Conservation (phyloP, 2,329 filamentous ascomycete genomes). For the Ceratocystis destructans region DNA sequence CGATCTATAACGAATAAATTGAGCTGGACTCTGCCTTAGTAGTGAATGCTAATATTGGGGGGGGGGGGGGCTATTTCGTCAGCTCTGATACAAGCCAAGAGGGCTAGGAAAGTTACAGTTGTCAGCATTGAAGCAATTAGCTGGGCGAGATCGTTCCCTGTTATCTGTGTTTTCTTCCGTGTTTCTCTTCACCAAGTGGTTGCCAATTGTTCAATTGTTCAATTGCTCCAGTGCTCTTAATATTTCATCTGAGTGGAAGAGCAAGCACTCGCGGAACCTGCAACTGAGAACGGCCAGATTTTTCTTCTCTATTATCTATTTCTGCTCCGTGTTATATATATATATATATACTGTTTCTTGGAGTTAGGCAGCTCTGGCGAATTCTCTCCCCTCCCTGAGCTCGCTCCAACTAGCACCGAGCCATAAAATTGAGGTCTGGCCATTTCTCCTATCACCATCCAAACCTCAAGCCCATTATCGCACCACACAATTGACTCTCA, state of each 20-base stretch:
- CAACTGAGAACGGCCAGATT: neutral
- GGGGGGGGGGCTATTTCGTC: neutral
- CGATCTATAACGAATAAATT: neutral
- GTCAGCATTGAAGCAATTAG: neutral
- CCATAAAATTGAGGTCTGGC: neutral
- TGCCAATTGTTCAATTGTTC: neutral
- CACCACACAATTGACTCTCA: neutral
- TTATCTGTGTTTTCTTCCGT: neutral
- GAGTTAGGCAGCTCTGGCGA: neutral
- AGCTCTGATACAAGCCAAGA: neutral
- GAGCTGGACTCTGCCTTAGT: too few relatives aligned
- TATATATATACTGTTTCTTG: neutral
- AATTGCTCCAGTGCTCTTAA: neutral
- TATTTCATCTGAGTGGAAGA: neutral
- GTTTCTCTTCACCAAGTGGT: neutral
- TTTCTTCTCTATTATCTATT: neutral
- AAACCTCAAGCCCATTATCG: neutral
- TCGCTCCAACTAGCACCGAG: neutral
- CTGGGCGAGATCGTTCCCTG: neutral
- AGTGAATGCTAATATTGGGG: too few relatives aligned
- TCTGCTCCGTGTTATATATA: too few relatives aligned
- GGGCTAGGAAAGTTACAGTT: neutral
- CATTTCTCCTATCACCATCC: neutral
- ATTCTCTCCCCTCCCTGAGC: neutral
- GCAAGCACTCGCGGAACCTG: neutral